Percentiles rank a stretch among this genome's conserved stretches.
Evolutionary conservation across 2,329 filamentous ascomycete genomes (phyloP).

Genomic region (Nothomitra cinnamomea): DNA sequence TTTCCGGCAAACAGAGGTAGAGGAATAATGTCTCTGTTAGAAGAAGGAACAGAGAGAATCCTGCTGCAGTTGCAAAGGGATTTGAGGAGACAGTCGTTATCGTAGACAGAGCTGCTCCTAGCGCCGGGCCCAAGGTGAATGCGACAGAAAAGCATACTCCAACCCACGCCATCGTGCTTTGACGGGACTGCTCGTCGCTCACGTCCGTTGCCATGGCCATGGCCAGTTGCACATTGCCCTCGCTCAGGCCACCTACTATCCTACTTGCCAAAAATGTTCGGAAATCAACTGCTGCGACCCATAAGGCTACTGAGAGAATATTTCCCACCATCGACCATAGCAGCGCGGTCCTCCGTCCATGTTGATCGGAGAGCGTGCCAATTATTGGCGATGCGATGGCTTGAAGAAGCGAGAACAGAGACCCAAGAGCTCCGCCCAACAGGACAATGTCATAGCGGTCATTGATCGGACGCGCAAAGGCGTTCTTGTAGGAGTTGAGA

Average conservation of each 20-base stretch:
- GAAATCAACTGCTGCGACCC: slow-evolving; percentile 88
- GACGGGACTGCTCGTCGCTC: slow-evolving; percentile 66
- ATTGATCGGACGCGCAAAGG: slow-evolving; percentile 83
- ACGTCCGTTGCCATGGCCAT: slow-evolving; percentile 95
- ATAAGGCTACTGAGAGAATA: slow-evolving; percentile 80
- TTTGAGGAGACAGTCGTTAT: slow-evolving; percentile 68
- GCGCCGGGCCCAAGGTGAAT: slow-evolving; percentile 86
- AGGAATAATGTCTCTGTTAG: slow-evolving; percentile 77
- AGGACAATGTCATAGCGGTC: slow-evolving; percentile 94
- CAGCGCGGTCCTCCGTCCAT: slow-evolving; percentile 74
- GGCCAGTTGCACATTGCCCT: slow-evolving; percentile 92
- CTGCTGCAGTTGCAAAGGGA: slow-evolving; percentile 83
- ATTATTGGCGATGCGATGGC: slow-evolving; percentile 86
- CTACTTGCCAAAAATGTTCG: slow-evolving; percentile 89
- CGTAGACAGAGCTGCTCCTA: slow-evolving; percentile 72
- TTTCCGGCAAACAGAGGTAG: slow-evolving; percentile 74
- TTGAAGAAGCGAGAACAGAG: slow-evolving; percentile 83
- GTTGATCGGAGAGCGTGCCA: slow-evolving; percentile 68
- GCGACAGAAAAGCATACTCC: slow-evolving; percentile 94
- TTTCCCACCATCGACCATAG: slow-evolving; percentile 88
- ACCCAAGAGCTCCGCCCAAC: slow-evolving; percentile 82
- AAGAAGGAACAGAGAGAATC: slow-evolving; percentile 71
- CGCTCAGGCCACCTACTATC: slow-evolving; percentile 79
- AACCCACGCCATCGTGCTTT: slow-evolving; percentile 88
- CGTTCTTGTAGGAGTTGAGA: slow-evolving; percentile 86